Base-by-base conservation (phyloP, 2,329 filamentous ascomycete species). In the Penicillium verrucosum region DNA sequence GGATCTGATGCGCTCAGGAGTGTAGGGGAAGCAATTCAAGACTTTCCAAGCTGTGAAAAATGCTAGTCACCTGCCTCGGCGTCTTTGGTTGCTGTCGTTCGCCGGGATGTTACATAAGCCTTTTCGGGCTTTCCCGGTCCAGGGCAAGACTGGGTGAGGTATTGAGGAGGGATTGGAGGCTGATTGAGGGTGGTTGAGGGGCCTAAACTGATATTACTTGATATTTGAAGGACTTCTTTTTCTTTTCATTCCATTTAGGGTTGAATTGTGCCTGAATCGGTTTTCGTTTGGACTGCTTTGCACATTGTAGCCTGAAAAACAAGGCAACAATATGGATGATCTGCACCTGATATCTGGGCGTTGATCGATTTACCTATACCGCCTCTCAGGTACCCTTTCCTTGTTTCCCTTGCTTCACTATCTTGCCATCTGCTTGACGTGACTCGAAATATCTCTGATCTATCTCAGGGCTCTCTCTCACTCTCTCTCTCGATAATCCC, bases 11-110 rank as follows among this genome's bases (percentile, higher is more conserved):
- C 65, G 62, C 60, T 66, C 59, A 63, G 54, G 54, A 62, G 59
- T 61, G 56, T 61, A 54, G 57, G 56, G 46, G 60, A 56, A 65
- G 59, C 62, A 60, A 60, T 60, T 66, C 63, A 64, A 60, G 62
- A 57, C 60, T 65, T 65, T 67, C 60, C 47, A 38, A 56, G 54
- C 54, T 52, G 61, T 63, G 66, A 68, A 71, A 73, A 73, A 73
- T 66, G 62, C 64, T 70, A 70, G 71, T 72, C 63, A 64, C 63
- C 61, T 65, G 58, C 61, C 60, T 64, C 37, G 49, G 66, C 71
- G 65, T 64, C 57, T 70, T 65, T 60, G 69, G 68, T 62, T 43
- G 49, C 60, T 69, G 59, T 51, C 56, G 65, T 56, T 56, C 47
- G 57, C 71, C 64, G 63, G 59, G 64, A 42, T 56, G 2, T 61